phyloP scores from a whole-genome alignment of 805 yeast genomes.

The Candida bentonensis region DNA sequence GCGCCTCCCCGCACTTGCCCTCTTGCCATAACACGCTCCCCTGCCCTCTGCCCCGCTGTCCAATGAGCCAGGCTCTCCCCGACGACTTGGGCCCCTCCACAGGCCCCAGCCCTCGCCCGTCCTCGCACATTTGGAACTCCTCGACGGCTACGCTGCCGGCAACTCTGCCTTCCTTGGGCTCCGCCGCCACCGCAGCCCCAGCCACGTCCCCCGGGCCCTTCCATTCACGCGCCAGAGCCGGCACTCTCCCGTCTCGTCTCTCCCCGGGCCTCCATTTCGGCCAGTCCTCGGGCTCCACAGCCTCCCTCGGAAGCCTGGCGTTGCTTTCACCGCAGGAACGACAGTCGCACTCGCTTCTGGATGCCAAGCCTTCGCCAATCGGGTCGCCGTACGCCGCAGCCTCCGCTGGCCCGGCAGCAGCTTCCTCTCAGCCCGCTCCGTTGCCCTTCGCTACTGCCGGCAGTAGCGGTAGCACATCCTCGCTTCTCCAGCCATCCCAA shows the following conservation, averaged over 20 bases:
- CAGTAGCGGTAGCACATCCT: slow-evolving; percentile 10
- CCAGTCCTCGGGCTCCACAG: slow-evolving; percentile 5
- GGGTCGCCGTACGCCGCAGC: slow-evolving; percentile 4
- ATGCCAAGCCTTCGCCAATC: slow-evolving; percentile 3
- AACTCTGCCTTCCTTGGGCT: slow-evolving; percentile 3
- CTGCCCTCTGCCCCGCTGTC: too few relatives aligned
- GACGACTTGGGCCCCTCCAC: background rate
- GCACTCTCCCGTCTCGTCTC: slow-evolving; percentile 61
- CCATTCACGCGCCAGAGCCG: slow-evolving; percentile 56
- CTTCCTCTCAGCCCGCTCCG: slow-evolving; percentile 17
- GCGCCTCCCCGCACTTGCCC: too few relatives aligned
- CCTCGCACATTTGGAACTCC: slow-evolving; percentile 3
- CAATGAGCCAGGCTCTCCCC: background rate
- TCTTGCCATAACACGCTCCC: too few relatives aligned
- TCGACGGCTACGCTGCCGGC: background rate
- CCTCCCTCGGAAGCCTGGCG: slow-evolving; percentile 21
- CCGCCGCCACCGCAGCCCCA: slow-evolving; percentile 5
- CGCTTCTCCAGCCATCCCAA: slow-evolving; percentile 7
- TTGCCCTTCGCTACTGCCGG: slow-evolving; percentile 15
- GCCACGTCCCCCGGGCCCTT: slow-evolving; percentile 25
- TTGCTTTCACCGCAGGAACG: slow-evolving; percentile 16
- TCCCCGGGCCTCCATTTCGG: slow-evolving; percentile 17
- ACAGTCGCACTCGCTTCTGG: slow-evolving; percentile 7
- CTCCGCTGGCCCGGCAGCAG: slow-evolving; percentile 4
- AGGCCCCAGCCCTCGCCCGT: slow-evolving; percentile 5